phyloP scores from a whole-genome alignment of 1,139 yeast genomes.

The Hyphopichia burtonii region DNA sequence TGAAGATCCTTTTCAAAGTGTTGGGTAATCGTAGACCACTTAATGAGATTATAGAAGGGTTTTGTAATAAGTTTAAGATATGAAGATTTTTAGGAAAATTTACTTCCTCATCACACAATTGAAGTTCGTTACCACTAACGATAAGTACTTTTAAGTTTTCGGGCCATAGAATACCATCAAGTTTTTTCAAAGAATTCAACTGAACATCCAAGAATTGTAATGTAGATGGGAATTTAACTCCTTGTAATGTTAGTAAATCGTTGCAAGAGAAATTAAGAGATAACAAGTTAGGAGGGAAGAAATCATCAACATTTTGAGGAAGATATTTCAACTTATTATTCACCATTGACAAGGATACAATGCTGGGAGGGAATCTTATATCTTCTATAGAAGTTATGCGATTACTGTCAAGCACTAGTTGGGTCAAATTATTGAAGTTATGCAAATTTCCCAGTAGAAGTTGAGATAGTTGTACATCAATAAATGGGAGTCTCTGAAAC shows the following conservation, averaged over 20 bases:
- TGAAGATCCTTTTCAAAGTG: constrained; percentile 12
- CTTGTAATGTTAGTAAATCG: constrained; percentile 9
- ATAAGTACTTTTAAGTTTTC: constrained; percentile 12
- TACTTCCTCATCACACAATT: constrained; percentile 12
- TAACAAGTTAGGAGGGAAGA: constrained; percentile 13
- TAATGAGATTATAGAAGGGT: constrained; percentile 14
- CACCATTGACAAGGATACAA: constrained; percentile 12
- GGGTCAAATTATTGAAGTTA: constrained; percentile 1
- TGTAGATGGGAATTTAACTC: constrained; percentile 11
- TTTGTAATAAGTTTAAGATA: constrained; percentile 14
- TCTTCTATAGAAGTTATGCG: constrained; percentile 8
- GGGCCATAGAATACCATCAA: constrained; percentile 12
- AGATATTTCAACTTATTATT: constrained; percentile 13
- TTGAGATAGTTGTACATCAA: neutral
- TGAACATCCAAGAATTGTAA: constrained; percentile 18
- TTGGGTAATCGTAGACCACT: constrained; percentile 11
- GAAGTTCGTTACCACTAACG: constrained; percentile 17
- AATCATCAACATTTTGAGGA: constrained; percentile 8
- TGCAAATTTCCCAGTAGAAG: neutral
- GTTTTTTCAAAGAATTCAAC: constrained; percentile 12
- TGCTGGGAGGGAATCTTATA: constrained; percentile 10
- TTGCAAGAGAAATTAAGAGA: constrained; percentile 16
- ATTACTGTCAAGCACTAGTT: neutral
- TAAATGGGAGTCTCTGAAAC: neutral
- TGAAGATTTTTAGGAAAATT: constrained; percentile 13